Base-by-base conservation (phyloP, 2,329 filamentous ascomycete genomes). In the Cordyceps fumosorosea region DNA sequence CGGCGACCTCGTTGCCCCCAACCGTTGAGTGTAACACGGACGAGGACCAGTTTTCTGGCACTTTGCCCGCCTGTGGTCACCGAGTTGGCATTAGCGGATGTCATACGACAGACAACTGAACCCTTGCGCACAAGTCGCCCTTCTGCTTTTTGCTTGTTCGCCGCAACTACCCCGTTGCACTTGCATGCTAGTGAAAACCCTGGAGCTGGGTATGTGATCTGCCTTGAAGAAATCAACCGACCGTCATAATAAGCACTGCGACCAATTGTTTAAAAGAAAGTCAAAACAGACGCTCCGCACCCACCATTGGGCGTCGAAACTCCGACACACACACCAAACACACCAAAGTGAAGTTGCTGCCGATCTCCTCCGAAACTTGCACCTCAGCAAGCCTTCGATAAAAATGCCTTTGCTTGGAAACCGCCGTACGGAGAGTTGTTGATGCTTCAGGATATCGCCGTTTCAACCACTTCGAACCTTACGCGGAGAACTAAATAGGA, bases 181-280 rank as follows among this genome's bases (percentile, higher is more conserved):
- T 29, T 50, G 56, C 56, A 29, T 58, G 22, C 51, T 26, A 58
- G 45, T 50, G 47, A 50, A n/a, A 29, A 58, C 44, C 42, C 18
- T 58, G 32, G 55, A 26, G 40, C 18, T 6, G 6, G 45, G 16
- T 18, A 32, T 29, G 18, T 26, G n/a, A 18, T 5, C 32, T 50
- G 20, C 45, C 45, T 20, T 1, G 45, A 32, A 40, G 34, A 29
- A 45, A 58, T 58, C 56, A 32, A 11, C 29, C 12, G 29, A 18
- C 55, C 55, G n/a, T 26, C 55, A 34, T 34, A 32, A 37, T 57
- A 50, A 58, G 56, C 44, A 50, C 56, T 51, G 32, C 45, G 44
- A 50, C n/a, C 40, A 37, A 47, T 32, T 55, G 55, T 57, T 48
- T 10, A 57, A 57, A 57, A 37, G 26, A 34, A 1, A 57, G 24